phyloP scores from a whole-genome alignment of 2,329 filamentous ascomycete species.

The Aspergillus ochraceus region DNA sequence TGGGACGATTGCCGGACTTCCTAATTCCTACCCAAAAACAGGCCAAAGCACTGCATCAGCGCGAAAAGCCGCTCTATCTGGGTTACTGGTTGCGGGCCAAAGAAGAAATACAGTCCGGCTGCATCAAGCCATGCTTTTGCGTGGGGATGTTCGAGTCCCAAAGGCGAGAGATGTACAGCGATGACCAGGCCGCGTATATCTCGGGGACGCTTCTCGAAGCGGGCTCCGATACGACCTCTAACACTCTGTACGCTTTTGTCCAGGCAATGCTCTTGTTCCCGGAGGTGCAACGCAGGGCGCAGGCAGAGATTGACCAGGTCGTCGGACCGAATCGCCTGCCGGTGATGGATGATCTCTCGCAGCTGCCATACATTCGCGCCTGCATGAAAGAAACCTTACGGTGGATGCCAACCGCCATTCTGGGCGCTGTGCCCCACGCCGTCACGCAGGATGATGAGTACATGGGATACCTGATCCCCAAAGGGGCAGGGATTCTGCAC shows the following conservation, averaged over 20 bases:
- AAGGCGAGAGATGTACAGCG: constrained; percentile 31
- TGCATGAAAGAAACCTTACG: constrained; percentile 58
- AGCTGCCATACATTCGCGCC: constrained; percentile 45
- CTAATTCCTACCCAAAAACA: constrained; percentile 36
- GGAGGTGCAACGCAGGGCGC: constrained; percentile 39
- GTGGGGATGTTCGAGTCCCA: constrained; percentile 30
- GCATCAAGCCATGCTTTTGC: constrained; percentile 31
- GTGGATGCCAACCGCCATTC: constrained; percentile 50
- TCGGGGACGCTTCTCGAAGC: constrained; percentile 40
- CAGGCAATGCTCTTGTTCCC: constrained; percentile 51
- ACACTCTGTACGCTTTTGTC: constrained; percentile 51
- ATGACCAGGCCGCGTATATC: constrained; percentile 36
- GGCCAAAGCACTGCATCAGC: constrained; percentile 44
- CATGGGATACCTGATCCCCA: constrained; percentile 51
- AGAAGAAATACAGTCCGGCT: constrained; percentile 29
- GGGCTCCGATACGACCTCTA: constrained; percentile 53
- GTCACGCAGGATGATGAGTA: constrained; percentile 51
- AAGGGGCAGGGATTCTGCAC: constrained; percentile 47
- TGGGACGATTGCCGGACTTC: constrained; percentile 48
- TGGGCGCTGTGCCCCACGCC: constrained; percentile 49
- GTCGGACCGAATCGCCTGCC: constrained; percentile 51
- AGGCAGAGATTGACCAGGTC: constrained; percentile 51
- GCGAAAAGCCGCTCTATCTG: constrained; percentile 46
- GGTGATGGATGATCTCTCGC: constrained; percentile 37
- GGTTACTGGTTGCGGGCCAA: constrained; percentile 46